Base-by-base conservation (phyloP, 1,139 yeast species). In the Yamadazyma membranifaciens region DNA sequence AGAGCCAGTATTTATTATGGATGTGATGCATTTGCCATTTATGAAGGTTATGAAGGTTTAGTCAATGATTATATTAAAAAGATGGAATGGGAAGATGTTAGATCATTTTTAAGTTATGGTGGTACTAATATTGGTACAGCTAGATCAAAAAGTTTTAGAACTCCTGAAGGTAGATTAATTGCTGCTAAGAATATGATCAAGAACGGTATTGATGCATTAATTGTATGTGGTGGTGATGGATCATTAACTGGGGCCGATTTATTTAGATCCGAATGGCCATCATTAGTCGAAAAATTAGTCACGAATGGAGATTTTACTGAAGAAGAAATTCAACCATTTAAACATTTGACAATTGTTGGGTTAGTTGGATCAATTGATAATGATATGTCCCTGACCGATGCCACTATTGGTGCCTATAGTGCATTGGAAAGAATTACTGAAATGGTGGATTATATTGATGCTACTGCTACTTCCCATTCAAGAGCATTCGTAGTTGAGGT, bases 211-310 rank as follows among this genome's bases (percentile, higher is more conserved):
- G 89, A 85, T 57, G 92, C 89, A 4, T 68, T 85, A 47, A 78
- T 85, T 48, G 92, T 85, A 14, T 83, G 89, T 65, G 94, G 94
- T 55, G 94, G 94, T 62, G 94, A 85, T 58, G 94, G 94, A 37
- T 83, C 91, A 2, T 69, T 85, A 45, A 85, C 94, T 2, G 94
- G 94, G 49, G 94, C 94, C 12, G 92, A 85, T 58, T 65, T 82
- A 48, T 84, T 85, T 65, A 73, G 94, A 57, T 59, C 75, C 13
- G 94, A 85, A 62, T 85, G 94, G 94, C 91, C 92, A 6, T 74
- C 83, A 4, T 69, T 85, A 51, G 75, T 84, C 30, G 64, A 69
- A 37, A 91, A 84, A 51, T 68, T 85, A 48, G 73, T 72, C n/a
- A 59, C 62, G 0, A 68, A 62, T 4, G 76, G 76, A 10, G 65